Percentiles rank a stretch among this genome's conserved stretches.
phyloP scores from a whole-genome alignment of 2,329 filamentous ascomycete genomes.

The Pestalotiopsis sp. region DNA sequence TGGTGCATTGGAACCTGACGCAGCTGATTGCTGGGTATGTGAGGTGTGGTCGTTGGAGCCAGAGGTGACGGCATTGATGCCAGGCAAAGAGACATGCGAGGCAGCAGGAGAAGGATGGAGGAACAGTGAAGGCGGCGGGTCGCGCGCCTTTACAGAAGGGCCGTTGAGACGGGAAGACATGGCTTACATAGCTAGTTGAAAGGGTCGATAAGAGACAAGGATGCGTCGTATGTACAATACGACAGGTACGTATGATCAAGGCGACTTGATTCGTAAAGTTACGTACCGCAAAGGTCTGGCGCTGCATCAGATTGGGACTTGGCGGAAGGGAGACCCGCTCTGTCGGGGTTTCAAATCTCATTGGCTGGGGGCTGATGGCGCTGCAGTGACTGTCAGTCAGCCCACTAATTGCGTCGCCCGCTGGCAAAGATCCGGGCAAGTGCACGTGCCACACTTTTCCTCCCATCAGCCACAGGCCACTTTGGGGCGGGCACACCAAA shows the following conservation, averaged over 20 bases:
- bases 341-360: not conserved
- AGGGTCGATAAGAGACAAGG: not conserved
- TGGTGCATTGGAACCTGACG: conserved; percentile 20
- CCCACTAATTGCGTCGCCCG: not conserved
- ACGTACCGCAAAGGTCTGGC: not conserved
- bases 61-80: conserved; percentile 36
- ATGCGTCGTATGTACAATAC: not conserved
- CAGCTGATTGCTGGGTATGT: conserved; percentile 14
- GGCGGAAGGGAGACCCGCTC: not conserved
- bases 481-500: conserved; percentile 15
- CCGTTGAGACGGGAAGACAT: conserved; percentile 26
- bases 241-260: not conserved
- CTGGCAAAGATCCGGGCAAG: not conserved
- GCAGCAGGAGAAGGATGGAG: conserved; percentile 78
- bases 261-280: not conserved
- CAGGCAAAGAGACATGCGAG: conserved; percentile 64
- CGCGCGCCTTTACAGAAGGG: conserved; percentile 37
- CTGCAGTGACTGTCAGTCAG: not conserved
- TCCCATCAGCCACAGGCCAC: not conserved
- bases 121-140: conserved; percentile 74
- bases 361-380: not conserved
- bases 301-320: not conserved
- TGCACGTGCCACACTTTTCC: not conserved
- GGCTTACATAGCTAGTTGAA: conserved; percentile 23
- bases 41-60: conserved; percentile 25